phyloP scores from a whole-genome alignment of 192 early-diverging fungal species.

The Polychytrium aggregatum region DNA sequence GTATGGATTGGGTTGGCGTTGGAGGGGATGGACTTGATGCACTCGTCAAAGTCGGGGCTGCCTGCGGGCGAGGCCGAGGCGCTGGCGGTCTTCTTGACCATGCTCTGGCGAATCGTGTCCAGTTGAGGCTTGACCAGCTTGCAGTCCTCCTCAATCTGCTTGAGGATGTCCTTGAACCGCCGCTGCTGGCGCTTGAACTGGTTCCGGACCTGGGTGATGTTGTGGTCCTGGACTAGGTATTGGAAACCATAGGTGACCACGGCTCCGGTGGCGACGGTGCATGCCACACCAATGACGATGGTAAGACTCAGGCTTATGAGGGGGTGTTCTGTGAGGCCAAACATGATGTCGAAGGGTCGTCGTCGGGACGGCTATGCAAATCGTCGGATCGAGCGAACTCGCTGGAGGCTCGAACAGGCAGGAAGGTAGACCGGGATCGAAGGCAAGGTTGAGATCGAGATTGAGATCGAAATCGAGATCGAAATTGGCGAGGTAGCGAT shows the following conservation, averaged over 20 bases:
- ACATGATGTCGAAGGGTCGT: too few relatives aligned
- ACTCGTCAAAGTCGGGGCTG: neutral
- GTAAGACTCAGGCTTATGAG: conserved; percentile 9
- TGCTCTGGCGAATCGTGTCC: neutral
- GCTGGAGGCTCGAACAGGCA: too few relatives aligned
- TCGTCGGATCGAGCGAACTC: too few relatives aligned
- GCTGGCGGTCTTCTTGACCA: neutral
- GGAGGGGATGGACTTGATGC: neutral
- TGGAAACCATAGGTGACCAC: conserved; percentile 16
- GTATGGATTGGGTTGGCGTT: neutral
- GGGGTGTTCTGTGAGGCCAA: conserved; percentile 10
- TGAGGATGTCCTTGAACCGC: neutral
- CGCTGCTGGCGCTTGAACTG: conserved; percentile 10
- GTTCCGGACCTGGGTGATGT: conserved; percentile 7
- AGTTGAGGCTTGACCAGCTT: neutral
- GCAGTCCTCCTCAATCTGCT: conserved; percentile 6
- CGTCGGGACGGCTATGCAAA: too few relatives aligned
- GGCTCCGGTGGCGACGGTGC: conserved; percentile 24
- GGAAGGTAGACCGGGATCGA: too few relatives aligned
- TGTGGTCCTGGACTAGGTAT: conserved; percentile 26
- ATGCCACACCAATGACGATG: conserved; percentile 17
- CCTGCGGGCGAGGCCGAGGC: neutral
- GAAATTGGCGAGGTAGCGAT: too few relatives aligned
- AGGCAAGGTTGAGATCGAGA: too few relatives aligned
- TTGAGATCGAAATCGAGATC: too few relatives aligned